Evolutionary conservation across 73 alveolate species (phyloP).

Genomic region (Paramecium octaurelia): DNA sequence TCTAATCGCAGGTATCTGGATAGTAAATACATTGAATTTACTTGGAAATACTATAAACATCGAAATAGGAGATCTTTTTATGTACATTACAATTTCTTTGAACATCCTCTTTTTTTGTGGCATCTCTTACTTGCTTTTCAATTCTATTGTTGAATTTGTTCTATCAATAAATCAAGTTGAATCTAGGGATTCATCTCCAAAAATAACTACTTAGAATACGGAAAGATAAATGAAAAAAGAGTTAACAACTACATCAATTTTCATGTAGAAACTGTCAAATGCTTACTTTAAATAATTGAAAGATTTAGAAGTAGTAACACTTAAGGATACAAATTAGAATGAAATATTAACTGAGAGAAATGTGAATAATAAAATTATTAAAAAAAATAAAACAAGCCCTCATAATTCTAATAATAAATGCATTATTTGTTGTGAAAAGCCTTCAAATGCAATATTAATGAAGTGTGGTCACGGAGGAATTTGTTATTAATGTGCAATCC

Average conservation of each 20-base stretch:
- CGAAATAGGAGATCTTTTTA: background rate
- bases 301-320: background rate
- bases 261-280: background rate
- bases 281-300: background rate
- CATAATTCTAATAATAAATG: constrained; percentile 19
- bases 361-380: background rate
- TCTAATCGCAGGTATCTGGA: background rate
- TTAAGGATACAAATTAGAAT: background rate
- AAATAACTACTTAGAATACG: background rate
- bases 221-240: background rate
- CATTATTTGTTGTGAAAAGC: constrained; percentile 47
- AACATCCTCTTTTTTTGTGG: background rate
- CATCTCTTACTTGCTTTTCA: background rate
- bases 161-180: background rate
- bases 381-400: background rate
- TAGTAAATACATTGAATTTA: constrained; percentile 1
- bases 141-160: background rate
- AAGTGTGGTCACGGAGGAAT: constrained; percentile 63
- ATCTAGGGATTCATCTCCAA: background rate
- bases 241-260: background rate
- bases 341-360: background rate
- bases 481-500: background rate
- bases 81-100: background rate
- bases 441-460: constrained; percentile 40
- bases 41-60: background rate